Base-by-base conservation (phyloP, 352 stramenopile species). In the Achlya hypogyna region DNA sequence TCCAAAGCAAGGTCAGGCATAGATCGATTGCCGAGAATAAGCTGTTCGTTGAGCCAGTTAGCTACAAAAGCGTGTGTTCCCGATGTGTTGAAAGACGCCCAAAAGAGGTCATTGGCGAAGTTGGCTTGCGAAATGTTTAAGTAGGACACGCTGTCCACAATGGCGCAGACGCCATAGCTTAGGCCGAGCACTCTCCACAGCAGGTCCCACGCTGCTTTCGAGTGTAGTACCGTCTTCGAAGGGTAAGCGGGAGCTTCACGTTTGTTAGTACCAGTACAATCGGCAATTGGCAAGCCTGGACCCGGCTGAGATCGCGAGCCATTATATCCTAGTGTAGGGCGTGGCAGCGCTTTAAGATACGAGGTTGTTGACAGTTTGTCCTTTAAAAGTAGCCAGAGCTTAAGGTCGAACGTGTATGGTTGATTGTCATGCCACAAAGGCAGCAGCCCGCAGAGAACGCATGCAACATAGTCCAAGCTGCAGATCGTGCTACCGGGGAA, bases 101-200 rank as follows among this genome's bases (percentile, higher is more conserved):
- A 65, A 2, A 53, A 35, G 22, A 54, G 43, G 35, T 65, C 59
- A 25, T 65, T 65, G 27, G 59, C 42, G 14, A 53, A 58, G 28
- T 65, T 65, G 5, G 38, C 35, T 9, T 22, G 6, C 8, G 59
- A 53, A 8, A 65, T 5, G 8, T 25, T 28, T 9, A 65, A 25
- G 22, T 54, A 65, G 8, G 59, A 65, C 22, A 31, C 20, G 43
- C 59, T 65, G 4, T 40, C 29, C 22, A 22, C 16, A n/a, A 20
- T 25, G 4, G 59, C 25, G 3, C 29, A 20, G 5, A 62, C 20
- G 18, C 32, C 47, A 23, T 65, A 65, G 16, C 6, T 20, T 10
- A 40, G 20, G 23, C 54, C 54, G 18, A 65, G 14, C 3, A 63
- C 20, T n/a, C 49, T 27, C 10, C 25, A 22, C 31, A 12, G 49